Percentiles rank a stretch among this genome's conserved stretches.
Evolutionary conservation across 225 moss, liverwort and hornwort genomes (phyloP).

Genomic region (Sphagnum contortum): DNA sequence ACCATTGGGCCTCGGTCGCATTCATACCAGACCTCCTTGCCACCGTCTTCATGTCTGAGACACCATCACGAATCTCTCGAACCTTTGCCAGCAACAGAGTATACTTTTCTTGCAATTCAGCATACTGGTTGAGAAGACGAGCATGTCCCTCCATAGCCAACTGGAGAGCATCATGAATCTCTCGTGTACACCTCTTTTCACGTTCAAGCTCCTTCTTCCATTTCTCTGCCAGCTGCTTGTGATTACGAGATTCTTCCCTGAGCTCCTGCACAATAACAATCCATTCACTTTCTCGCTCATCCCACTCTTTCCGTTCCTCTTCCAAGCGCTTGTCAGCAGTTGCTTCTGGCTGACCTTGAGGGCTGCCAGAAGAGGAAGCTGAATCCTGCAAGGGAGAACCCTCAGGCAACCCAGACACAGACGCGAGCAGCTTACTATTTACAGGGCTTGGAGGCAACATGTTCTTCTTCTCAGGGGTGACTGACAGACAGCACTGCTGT

Average conservation of each 20-base stretch:
- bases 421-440: constrained; percentile 6
- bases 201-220: constrained; percentile 67
- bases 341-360: too few relatives aligned
- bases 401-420: constrained; percentile 7
- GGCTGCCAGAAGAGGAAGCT: constrained; percentile 7
- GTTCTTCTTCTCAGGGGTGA: constrained; percentile 22
- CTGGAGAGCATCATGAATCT: constrained; percentile 78
- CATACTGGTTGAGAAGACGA: constrained; percentile 76
- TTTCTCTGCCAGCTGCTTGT: constrained; percentile 50
- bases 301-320: constrained; percentile 50
- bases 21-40: constrained; percentile 59
- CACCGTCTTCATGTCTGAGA: constrained; percentile 40
- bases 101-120: constrained; percentile 87
- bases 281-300: constrained; percentile 57
- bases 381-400: background rate
- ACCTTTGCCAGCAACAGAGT: constrained; percentile 50
- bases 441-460: constrained; percentile 12
- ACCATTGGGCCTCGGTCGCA: constrained; percentile 61
- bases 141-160: constrained; percentile 95
- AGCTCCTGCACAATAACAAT: constrained; percentile 54
- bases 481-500: constrained; percentile 34
- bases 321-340: constrained; percentile 13
- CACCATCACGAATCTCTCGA: constrained; percentile 64
- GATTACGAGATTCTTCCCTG: constrained; percentile 52
- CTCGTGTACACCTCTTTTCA: constrained; percentile 59